Evolutionary conservation across 306 rosid genomes (phyloP), one percentile per base, ranked within the genome.

Genomic region (Cicer arietinum): DNA sequence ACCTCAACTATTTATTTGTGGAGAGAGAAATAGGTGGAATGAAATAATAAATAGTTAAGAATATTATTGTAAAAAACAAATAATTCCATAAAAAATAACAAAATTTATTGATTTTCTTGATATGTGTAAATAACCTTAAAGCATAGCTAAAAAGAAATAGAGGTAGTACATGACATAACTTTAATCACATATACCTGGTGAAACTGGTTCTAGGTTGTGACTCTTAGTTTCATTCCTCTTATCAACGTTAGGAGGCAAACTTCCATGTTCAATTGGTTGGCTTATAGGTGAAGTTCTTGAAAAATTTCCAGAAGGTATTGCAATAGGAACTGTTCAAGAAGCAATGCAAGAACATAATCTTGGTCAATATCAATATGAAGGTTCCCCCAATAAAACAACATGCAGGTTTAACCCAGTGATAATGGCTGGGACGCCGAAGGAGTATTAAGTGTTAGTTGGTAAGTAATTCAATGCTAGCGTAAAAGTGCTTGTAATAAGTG

Each of bases 231-330:
- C 78, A 76, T 78, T 82, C 77, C 84, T 76, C 46, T 61, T 77
- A 57, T 74, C 83, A 71, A 73, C n/a, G 51, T 47, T 81, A 73
- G 88, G 85, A 43, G 98, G 91, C 39, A 84, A 80, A 76, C 78
- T 80, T 68, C 74, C 88, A 60, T 85, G 90, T 51, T 51, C 22
- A 25, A 73, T 73, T 53, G 93, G 88, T 7, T 73, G 84, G 69
- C 79, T 77, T 68, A 69, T 76, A 40, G 98, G 88, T 68, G 95
- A 79, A 77, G 51, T 59, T 57, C 56, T 83, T 30, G 98, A 86
- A 41, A 74, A 69, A 79, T 45, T 82, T 50, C 45, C 46, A 22
- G 85, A 68, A 58, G 90, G 87, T 73, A 78, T 61, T 69, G 60
- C 85, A 81, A 63, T 65, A 20, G 96, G 82, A 41, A 80, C 89